Evolutionary conservation across 768 basidiomycete genomes (phyloP).

Genomic region (Lentinus tigrinus): DNA sequence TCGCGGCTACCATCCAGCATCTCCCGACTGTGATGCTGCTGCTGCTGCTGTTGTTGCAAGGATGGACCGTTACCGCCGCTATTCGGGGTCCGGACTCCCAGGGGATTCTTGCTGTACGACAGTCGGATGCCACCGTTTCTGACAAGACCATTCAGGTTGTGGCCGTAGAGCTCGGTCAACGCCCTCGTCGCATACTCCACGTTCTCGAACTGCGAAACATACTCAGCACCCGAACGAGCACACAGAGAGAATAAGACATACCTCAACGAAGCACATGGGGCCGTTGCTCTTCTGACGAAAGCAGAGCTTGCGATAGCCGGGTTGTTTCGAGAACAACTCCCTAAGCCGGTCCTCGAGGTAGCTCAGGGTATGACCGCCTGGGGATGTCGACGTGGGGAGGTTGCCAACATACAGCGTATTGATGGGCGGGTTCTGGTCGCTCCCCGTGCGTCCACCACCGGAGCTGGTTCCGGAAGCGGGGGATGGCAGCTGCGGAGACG

Average conservation of each 20-base stretch:
- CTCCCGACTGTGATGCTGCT: slow-evolving; percentile 6
- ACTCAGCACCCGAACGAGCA: neutral
- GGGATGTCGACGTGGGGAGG: slow-evolving; percentile 77
- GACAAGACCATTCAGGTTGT: slow-evolving; percentile 87
- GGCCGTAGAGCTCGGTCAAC: slow-evolving; percentile 87
- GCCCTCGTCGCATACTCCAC: slow-evolving; percentile 81
- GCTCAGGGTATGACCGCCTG: slow-evolving; percentile 70
- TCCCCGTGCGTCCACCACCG: slow-evolving; percentile 36
- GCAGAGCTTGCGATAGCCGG: slow-evolving; percentile 88
- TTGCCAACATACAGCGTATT: slow-evolving; percentile 99
- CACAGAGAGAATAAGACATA: slow-evolving; percentile 32
- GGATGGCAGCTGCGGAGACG: slow-evolving; percentile 75
- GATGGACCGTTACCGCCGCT: slow-evolving; percentile 31
- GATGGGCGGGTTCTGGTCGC: slow-evolving; percentile 97
- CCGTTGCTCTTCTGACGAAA: slow-evolving; percentile 97
- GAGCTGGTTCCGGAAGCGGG: slow-evolving; percentile 67
- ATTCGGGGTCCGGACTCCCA: slow-evolving; percentile 86
- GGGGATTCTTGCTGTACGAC: slow-evolving; percentile 96
- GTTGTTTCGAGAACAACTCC: slow-evolving; percentile 73
- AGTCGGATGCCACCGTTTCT: slow-evolving; percentile 95
- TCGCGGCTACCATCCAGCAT: slow-evolving; percentile 4
- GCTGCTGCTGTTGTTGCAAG: slow-evolving; percentile 25
- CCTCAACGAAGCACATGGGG: slow-evolving; percentile 99
- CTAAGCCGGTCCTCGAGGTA: slow-evolving; percentile 86
- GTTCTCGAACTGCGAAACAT: slow-evolving; percentile 74